Conservation (phyloP, 805 yeast species). For the Debaryomyces hansenii region DNA sequence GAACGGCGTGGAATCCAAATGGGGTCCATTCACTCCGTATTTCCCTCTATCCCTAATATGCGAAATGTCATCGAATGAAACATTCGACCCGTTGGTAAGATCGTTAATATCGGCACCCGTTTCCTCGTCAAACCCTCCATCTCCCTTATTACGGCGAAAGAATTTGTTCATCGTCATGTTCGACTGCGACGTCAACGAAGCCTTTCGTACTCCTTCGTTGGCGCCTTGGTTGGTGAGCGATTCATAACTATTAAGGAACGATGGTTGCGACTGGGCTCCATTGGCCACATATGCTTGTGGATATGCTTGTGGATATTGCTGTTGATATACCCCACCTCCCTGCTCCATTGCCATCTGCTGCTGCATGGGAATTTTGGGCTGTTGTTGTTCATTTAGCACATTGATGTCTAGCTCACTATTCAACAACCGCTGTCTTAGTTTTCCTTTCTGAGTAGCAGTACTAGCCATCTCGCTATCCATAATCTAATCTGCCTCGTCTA, state of each 20-base stretch:
- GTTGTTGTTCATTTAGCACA: constrained; percentile 14
- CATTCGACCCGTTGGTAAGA: constrained; percentile 33
- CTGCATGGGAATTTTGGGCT: not conserved
- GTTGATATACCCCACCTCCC: not conserved
- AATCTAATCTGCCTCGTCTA: not conserved
- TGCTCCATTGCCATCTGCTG: constrained; percentile 1
- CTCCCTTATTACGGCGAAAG: constrained; percentile 40
- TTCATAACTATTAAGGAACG: constrained; percentile 8
- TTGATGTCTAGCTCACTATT: constrained; percentile 28
- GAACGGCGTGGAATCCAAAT: constrained; percentile 65
- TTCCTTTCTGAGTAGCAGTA: constrained; percentile 17
- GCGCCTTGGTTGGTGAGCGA: constrained; percentile 4
- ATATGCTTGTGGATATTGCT: constrained; percentile 7
- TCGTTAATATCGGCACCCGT: constrained; percentile 36
- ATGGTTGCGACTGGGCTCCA: not conserved
- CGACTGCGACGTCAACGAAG: constrained; percentile 40
- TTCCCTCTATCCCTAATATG: constrained; percentile 67
- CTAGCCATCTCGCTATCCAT: constrained; percentile 26
- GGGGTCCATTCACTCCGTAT: constrained; percentile 47
- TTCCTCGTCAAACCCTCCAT: constrained; percentile 36
- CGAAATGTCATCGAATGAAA: constrained; percentile 65
- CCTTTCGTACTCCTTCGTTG: constrained; percentile 27
- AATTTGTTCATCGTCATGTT: constrained; percentile 38
- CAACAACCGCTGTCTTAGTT: constrained; percentile 34
- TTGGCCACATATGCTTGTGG: constrained; percentile 5